Conservation (phyloP, 805 yeast genomes). For the Candida insectorum region DNA sequence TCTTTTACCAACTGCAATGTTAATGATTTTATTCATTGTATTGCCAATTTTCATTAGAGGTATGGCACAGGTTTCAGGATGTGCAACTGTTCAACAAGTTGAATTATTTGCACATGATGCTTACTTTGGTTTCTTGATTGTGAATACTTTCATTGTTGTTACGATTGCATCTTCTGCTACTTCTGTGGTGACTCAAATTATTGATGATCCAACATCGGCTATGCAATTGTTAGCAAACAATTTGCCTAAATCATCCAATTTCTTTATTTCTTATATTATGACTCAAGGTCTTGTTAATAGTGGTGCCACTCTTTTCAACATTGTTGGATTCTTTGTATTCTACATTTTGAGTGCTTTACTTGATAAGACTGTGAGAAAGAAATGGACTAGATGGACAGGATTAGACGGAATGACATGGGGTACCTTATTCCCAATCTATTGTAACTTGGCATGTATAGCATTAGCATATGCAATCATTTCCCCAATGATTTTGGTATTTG, state of each 20-base stretch:
- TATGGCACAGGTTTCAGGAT: constrained; percentile 61
- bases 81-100: constrained; percentile 52
- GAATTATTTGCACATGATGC: constrained; percentile 66
- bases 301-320: constrained; percentile 63
- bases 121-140: constrained; percentile 65
- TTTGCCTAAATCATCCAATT: constrained; percentile 71
- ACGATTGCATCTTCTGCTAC: constrained; percentile 72
- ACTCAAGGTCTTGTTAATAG: constrained; percentile 67
- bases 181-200: constrained; percentile 60
- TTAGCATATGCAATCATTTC: constrained; percentile 71
- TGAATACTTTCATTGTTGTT: constrained; percentile 69
- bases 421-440: constrained; percentile 71
- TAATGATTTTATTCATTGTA: constrained; percentile 79
- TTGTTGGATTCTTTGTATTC: constrained; percentile 55
- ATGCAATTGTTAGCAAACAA: constrained; percentile 61
- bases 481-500: constrained; percentile 77
- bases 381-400: constrained; percentile 54
- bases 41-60: constrained; percentile 81
- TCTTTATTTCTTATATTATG: constrained; percentile 63
- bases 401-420: constrained; percentile 65
- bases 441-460: constrained; percentile 66
- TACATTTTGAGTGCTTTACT: constrained; percentile 55
- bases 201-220: constrained; percentile 55
- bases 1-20: constrained; percentile 75
- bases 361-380: constrained; percentile 67